Conservation (phyloP, 495 filamentous ascomycete genomes). For the Daldinia caldariorum region DNA sequence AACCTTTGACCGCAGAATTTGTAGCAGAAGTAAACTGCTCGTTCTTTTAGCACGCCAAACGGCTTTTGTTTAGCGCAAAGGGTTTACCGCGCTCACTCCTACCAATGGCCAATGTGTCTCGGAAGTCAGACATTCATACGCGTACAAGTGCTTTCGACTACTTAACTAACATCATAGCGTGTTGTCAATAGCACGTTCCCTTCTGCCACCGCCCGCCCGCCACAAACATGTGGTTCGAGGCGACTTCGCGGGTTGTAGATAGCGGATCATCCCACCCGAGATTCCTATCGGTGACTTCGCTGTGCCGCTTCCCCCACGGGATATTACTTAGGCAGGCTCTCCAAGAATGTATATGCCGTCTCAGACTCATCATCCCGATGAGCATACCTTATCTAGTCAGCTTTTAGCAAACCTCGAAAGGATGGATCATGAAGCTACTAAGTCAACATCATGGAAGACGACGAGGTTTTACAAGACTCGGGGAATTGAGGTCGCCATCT, state of each 20-base stretch:
- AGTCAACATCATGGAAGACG: constrained; percentile 17
- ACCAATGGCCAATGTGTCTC: constrained; percentile 25
- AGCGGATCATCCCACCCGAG: constrained; percentile 14
- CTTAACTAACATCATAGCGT: constrained; percentile 12
- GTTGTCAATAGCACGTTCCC: constrained; percentile 1
- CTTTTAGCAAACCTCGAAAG: constrained; percentile 15
- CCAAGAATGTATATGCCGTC: constrained; percentile 7
- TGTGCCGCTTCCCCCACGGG: constrained; percentile 30
- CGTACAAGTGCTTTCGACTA: constrained; percentile 7
- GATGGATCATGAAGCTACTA: constrained; percentile 7
- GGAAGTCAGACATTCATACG: constrained; percentile 25
- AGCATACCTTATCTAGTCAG: constrained; percentile 8
- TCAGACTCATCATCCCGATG: constrained; percentile 7
- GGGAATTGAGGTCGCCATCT: constrained; percentile 33
- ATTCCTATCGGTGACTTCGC: constrained; percentile 6
- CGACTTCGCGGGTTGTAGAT: constrained; percentile 17
- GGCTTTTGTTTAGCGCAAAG: constrained; percentile 1
- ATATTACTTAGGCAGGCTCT: constrained; percentile 29
- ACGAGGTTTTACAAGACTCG: constrained; percentile 25
- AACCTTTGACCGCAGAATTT: constrained; percentile 8
- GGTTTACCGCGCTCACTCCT: constrained; percentile 19
- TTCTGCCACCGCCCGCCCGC: constrained; percentile 22
- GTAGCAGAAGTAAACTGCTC: constrained; percentile 20
- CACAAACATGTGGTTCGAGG: constrained; percentile 22
- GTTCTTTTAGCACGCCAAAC: constrained; percentile 6